Base-by-base conservation (phyloP, 2,329 filamentous ascomycete species). In the Fusarium nisikadoi region DNA sequence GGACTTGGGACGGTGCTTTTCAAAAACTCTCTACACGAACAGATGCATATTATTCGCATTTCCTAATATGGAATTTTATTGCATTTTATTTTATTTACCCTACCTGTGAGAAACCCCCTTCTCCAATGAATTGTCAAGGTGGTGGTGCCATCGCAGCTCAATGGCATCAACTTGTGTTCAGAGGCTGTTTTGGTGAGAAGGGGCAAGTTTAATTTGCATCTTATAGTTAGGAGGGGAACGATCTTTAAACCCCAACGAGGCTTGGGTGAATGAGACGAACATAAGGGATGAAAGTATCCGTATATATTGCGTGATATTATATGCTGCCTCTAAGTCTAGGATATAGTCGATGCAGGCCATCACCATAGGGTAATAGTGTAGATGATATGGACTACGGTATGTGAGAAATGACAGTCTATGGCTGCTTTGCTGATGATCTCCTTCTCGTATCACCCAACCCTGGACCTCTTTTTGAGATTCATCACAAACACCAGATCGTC, bases 201-300 rank as follows among this genome's bases (percentile, higher is more conserved):
- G 61, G 70, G 70, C 31, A 56, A 27, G 70, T 73, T 72, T 72
- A 73, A 72, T 73, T 72, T 62, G 69, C 54, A 61, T 52, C 60
- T 47, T 59, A 49, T 57, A 50, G 46, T 72, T n/a, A 39, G 53
- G 69, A 72, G 46, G 65, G 69, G 65, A 66, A 72, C 50, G 25
- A 13, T 27, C 19, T 41, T 41, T 45, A 23, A 29, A 62, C 35
- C 23, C 70, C 56, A 70, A 62, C 49, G 33, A 72, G 52, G 47
- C 57, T 57, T 46, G 38, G 14, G n/a, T 56, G 45, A 43, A 62
- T 70, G 69, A 59, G 64, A 68, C 63, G 63, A 70, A 57, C 36
- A 29, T 38, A 66, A 71, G 55, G 70, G 65, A 72, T 67, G 65
- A n/a, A 27, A 29, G 23, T 16, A 25, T 25, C 23, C 23, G 23